Conservation (phyloP, 169 alveolate genomes). For the Eimeria necatrix region DNA sequence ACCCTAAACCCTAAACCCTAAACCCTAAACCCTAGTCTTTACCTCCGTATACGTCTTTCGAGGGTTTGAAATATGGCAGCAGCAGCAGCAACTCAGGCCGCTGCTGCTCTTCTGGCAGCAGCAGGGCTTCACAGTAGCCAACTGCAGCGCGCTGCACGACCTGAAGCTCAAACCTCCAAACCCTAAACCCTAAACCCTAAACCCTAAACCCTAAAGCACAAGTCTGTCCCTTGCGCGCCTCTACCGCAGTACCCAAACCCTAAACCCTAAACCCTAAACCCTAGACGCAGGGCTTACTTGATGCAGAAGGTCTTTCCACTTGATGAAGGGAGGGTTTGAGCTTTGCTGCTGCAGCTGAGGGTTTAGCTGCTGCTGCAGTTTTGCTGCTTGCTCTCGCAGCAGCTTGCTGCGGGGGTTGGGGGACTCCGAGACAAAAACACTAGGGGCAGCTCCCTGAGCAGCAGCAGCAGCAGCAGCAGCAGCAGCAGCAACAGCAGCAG, state of each 20-base stretch:
- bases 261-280: not conserved
- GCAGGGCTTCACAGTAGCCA: slow-evolving; percentile 1
- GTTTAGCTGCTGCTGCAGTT: not conserved
- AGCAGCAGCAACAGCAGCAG: slow-evolving; percentile 4
- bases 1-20: not conserved
- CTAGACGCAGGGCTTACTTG: not conserved
- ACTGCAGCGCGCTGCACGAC: slow-evolving; percentile 33
- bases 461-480: slow-evolving; percentile 21
- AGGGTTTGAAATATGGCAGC: slow-evolving; percentile 19
- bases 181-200: not conserved
- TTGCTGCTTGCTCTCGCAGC: not conserved
- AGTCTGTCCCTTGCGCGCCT: not conserved
- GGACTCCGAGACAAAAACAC: not conserved
- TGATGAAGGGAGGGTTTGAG: not conserved
- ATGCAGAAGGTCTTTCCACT: not conserved
- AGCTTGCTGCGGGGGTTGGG: not conserved
- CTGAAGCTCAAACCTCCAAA: not conserved
- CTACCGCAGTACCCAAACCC: not conserved
- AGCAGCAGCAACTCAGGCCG: slow-evolving; percentile 27
- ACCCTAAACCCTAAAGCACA: not conserved
- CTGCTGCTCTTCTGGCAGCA: slow-evolving; percentile 33
- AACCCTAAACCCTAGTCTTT: not conserved
- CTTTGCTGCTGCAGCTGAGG: not conserved
- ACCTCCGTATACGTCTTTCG: not conserved
- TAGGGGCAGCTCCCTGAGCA: not conserved